A percentile compares a stretch with the other conserved stretches of the same genome.
phyloP scores from a whole-genome alignment of 2,329 filamentous ascomycete genomes.

The Penicillium sp. region DNA sequence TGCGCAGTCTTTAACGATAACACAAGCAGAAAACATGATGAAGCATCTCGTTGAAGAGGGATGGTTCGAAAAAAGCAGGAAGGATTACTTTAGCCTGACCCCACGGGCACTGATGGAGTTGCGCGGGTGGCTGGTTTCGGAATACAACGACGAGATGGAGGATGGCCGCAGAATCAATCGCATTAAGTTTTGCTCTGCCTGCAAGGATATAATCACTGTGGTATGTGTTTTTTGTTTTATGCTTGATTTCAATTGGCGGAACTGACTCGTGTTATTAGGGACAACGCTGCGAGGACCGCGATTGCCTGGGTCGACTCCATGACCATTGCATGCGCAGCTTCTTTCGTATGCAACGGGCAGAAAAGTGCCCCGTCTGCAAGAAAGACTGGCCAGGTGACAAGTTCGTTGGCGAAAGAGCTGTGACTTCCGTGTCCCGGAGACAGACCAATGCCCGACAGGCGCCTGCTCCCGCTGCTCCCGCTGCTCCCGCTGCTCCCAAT shows the following conservation, averaged over 20 bases:
- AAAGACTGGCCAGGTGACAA: constrained; percentile 52
- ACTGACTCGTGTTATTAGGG: constrained; percentile 49
- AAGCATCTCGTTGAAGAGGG: constrained; percentile 70
- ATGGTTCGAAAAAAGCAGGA: constrained; percentile 76
- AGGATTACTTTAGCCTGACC: constrained; percentile 73
- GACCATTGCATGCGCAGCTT: constrained; percentile 72
- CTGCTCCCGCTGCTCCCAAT: not conserved
- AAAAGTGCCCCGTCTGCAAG: constrained; percentile 64
- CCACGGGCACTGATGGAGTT: constrained; percentile 83
- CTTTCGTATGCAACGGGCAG: constrained; percentile 65
- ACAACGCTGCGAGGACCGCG: constrained; percentile 68
- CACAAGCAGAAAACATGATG: constrained; percentile 74
- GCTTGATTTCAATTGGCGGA: not conserved
- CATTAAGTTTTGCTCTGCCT: constrained; percentile 86
- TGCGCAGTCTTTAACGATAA: constrained; percentile 65
- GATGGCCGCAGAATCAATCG: constrained; percentile 57
- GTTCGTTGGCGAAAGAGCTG: constrained; percentile 56
- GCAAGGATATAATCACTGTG: constrained; percentile 83
- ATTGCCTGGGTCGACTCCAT: constrained; percentile 72
- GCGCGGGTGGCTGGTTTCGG: constrained; percentile 77
- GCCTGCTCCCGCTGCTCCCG: not conserved
- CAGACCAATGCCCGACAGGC: constrained; percentile 2
- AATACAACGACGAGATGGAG: constrained; percentile 76
- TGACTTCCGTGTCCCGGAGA: constrained; percentile 19
- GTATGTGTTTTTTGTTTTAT: constrained; percentile 37